Evolutionary conservation across 371 early-diverging fungal genomes (phyloP).

Genomic region (Rhizopus sp.): DNA sequence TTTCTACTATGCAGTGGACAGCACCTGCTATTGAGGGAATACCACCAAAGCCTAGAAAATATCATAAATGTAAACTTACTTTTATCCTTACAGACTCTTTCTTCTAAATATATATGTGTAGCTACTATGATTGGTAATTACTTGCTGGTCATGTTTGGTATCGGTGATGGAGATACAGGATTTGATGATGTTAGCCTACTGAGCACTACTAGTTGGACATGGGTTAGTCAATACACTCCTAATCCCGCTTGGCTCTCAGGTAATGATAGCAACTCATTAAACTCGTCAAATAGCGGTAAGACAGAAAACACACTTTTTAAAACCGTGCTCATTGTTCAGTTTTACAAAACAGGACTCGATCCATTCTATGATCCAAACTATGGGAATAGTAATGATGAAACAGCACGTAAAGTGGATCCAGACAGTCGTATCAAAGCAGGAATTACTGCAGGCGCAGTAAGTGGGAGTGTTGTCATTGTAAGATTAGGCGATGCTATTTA

Average conservation of each 20-base stretch:
- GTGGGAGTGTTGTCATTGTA: conserved; percentile 41
- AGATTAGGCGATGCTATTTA: conserved; percentile 1
- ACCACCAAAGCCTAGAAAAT: conserved; percentile 42
- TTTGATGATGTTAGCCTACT: conserved; percentile 28
- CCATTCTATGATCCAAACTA: conserved; percentile 15
- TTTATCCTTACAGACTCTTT: background rate
- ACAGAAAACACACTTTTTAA: background rate
- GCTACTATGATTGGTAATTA: conserved; percentile 27
- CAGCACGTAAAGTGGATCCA: conserved; percentile 6
- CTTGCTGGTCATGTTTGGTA: conserved; percentile 36
- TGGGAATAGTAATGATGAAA: background rate
- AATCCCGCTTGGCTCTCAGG: conserved; percentile 20
- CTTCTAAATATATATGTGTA: background rate
- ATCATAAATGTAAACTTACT: conserved; percentile 39
- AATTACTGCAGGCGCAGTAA: conserved; percentile 39
- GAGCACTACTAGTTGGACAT: conserved; percentile 30
- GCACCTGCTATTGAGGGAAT: conserved; percentile 38
- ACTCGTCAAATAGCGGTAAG: conserved; percentile 5
- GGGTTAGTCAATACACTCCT: conserved; percentile 34
- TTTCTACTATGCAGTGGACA: conserved; percentile 39
- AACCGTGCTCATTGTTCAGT: background rate
- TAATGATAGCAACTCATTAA: background rate
- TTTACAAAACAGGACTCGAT: conserved; percentile 3
- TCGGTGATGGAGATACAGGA: conserved; percentile 21
- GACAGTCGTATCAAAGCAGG: conserved; percentile 31